These are phyloP conservation scores for Gremmenia infestans DNA, from an alignment of 2,329 filamentous ascomycete genomes.

Conservation along the genomic window DNA sequence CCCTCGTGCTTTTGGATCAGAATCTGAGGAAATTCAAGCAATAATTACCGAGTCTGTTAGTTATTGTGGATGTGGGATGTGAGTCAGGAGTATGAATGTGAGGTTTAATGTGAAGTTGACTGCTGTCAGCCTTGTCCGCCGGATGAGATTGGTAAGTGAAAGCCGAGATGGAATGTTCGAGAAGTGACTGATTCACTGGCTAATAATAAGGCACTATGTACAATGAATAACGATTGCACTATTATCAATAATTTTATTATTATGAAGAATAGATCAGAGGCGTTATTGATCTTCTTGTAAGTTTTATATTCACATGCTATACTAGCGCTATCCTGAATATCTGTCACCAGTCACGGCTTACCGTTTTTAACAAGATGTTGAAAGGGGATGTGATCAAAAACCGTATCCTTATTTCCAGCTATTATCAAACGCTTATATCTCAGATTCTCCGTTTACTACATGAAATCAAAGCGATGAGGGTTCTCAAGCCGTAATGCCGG, in stretches of 20 bases:
- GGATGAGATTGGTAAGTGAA: constrained; percentile 3
- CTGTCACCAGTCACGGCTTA: too few species aligned
- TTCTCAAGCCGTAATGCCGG: background rate
- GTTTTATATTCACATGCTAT: background rate
- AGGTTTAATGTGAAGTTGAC: too few species aligned
- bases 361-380: too few species aligned
- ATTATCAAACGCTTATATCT: too few species aligned
- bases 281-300: background rate
- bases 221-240: background rate
- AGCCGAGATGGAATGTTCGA: constrained; percentile 13
- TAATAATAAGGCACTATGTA: background rate
- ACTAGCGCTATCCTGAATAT: background rate
- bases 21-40: too few species aligned
- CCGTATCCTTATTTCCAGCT: too few species aligned
- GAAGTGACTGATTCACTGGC: constrained; percentile 4
- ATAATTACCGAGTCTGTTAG: background rate
- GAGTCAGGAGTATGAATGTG: background rate
- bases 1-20: too few species aligned
- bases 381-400: too few species aligned
- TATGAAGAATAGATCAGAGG: background rate
- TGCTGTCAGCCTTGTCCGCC: constrained; percentile 11
- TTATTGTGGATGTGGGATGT: background rate
- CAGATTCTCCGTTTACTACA: too few species aligned
- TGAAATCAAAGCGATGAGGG: too few species aligned
- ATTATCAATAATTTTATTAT: background rate